Evolutionary conservation across 2,329 filamentous ascomycete species (phyloP).

Genomic region (Seiridium unicorne): DNA sequence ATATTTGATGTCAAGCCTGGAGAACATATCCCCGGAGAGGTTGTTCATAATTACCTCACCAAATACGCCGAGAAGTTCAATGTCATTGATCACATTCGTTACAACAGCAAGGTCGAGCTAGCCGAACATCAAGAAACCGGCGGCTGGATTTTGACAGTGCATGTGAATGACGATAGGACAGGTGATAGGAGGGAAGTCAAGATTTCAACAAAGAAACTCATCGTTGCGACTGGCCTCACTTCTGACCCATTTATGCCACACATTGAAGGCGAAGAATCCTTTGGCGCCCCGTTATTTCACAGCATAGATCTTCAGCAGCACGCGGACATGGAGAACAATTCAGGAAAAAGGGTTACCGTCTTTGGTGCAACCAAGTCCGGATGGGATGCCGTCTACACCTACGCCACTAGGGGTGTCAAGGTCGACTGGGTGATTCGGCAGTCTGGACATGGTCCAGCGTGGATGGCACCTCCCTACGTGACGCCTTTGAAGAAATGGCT

Average conservation of each 20-base stretch:
- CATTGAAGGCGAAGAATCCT: conserved; percentile 47
- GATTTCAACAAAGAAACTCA: conserved; percentile 43
- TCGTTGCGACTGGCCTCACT: conserved; percentile 61
- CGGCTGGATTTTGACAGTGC: conserved; percentile 27
- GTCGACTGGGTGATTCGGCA: conserved; percentile 58
- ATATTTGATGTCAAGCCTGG: conserved; percentile 44
- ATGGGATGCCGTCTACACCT: conserved; percentile 61
- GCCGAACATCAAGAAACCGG: conserved; percentile 46
- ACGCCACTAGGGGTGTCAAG: conserved; percentile 48
- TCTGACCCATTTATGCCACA: conserved; percentile 54
- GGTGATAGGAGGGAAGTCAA: conserved; percentile 17
- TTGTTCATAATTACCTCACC: conserved; percentile 55
- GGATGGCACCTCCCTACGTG: conserved; percentile 50
- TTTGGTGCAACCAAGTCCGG: conserved; percentile 62
- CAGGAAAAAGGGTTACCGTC: conserved; percentile 43
- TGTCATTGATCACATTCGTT: conserved; percentile 44
- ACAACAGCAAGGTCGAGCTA: conserved; percentile 48
- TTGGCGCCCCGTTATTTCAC: conserved; percentile 56
- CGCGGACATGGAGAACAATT: conserved; percentile 30
- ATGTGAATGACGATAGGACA: background rate
- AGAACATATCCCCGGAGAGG: conserved; percentile 57
- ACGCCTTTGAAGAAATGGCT: conserved; percentile 49
- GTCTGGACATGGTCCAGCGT: conserved; percentile 54
- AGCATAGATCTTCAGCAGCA: conserved; percentile 45
- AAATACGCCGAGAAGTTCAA: conserved; percentile 53